These are phyloP conservation scores for Malus sieversii DNA, from an alignment of 306 rosid genomes.

Conservation along the genomic window DNA sequence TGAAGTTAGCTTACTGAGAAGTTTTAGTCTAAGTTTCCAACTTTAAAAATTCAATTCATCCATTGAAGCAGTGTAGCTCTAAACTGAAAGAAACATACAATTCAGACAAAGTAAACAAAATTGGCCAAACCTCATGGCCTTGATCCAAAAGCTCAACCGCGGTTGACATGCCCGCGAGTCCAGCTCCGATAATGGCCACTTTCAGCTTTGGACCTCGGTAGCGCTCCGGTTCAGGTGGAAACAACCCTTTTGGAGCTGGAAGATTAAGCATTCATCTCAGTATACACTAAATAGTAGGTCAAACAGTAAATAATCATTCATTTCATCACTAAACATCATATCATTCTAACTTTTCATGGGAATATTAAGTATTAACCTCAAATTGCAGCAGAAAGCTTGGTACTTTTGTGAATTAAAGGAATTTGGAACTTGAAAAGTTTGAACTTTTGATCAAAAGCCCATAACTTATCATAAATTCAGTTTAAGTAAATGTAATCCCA, in stretches of 20 bases:
- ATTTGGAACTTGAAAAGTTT: not conserved
- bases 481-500: not conserved
- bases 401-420: not conserved
- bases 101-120: not conserved
- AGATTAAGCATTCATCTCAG: slow-evolving; percentile 15
- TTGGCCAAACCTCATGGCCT: slow-evolving; percentile 81
- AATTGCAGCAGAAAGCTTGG: not conserved
- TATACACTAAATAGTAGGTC: slow-evolving; percentile 10
- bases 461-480: not conserved
- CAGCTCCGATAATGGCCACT: slow-evolving; percentile 98
- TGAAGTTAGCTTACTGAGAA: not conserved
- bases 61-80: not conserved
- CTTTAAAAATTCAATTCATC: not conserved
- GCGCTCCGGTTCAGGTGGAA: slow-evolving; percentile 90
- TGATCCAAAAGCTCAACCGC: slow-evolving; percentile 97
- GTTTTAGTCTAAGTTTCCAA: not conserved
- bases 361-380: not conserved
- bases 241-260: slow-evolving; percentile 91
- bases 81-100: not conserved
- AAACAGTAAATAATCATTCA: not conserved
- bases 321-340: not conserved
- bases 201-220: slow-evolving; percentile 92
- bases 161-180: slow-evolving; percentile 98
- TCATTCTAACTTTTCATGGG: not conserved
- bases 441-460: not conserved